Conservation (phyloP, 2,329 filamentous ascomycete species). For the Aspergillus luchuensis region DNA sequence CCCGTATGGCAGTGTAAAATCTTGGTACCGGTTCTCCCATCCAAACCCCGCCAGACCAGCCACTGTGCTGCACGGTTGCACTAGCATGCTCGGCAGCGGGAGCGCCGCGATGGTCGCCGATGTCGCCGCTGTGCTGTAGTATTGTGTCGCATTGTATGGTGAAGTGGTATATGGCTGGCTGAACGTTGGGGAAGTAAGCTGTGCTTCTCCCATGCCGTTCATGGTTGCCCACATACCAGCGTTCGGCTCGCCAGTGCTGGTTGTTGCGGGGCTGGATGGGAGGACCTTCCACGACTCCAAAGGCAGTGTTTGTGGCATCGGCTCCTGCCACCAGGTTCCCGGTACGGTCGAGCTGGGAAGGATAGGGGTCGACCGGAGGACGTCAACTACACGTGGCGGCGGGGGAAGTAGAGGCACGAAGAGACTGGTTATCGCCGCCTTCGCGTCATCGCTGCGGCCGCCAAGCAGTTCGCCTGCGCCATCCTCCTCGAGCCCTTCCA, state of each 20-base stretch:
- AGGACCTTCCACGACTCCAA: conserved; percentile 90
- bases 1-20: conserved; percentile 71
- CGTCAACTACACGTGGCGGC: conserved; percentile 84
- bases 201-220: conserved; percentile 66
- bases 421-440: conserved; percentile 77
- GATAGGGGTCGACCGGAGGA: conserved; percentile 81
- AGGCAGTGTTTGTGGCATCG: conserved; percentile 66
- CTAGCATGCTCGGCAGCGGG: conserved; percentile 82
- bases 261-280: conserved; percentile 77
- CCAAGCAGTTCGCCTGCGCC: conserved; percentile 90
- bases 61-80: conserved; percentile 79
- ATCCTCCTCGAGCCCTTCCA: conserved; percentile 96
- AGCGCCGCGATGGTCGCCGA: conserved; percentile 73
- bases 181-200: conserved; percentile 77
- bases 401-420: conserved; percentile 84
- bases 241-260: conserved; percentile 72
- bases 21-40: conserved; percentile 77
- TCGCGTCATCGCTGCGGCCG: conserved; percentile 91
- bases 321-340: conserved; percentile 79
- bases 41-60: conserved; percentile 76
- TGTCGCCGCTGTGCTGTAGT: conserved; percentile 77
- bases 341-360: conserved; percentile 78
- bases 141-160: conserved; percentile 61
- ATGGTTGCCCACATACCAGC: conserved; percentile 78
- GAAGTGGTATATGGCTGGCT: conserved; percentile 76